These are phyloP conservation scores for Globisporangium solare DNA, from an alignment of 352 stramenopile species.

Conservation along the genomic window DNA sequence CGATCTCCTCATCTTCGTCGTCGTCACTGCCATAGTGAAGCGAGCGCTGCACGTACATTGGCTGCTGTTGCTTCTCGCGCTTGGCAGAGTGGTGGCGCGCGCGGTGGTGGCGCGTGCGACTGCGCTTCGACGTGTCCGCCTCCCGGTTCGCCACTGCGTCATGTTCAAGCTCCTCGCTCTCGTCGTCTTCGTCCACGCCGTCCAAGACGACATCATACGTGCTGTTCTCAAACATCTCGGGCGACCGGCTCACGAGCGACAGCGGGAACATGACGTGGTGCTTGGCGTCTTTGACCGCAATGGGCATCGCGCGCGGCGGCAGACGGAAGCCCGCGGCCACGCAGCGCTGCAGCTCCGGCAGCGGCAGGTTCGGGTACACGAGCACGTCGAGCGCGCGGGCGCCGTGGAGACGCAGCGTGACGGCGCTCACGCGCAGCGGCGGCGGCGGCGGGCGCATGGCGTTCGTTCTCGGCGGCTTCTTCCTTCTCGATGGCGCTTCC, in stretches of 20 bases:
- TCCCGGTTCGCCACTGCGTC: not conserved
- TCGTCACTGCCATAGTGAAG: slow-evolving; percentile 11
- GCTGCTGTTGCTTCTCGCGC: slow-evolving; percentile 3
- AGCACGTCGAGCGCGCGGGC: slow-evolving; percentile 30
- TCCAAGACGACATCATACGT: slow-evolving; percentile 38
- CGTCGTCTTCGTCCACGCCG: slow-evolving; percentile 13
- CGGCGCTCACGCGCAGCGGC: slow-evolving; percentile 24
- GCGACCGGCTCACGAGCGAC: slow-evolving; percentile 54
- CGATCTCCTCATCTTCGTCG: slow-evolving; percentile 8
- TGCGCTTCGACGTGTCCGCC: slow-evolving; percentile 1
- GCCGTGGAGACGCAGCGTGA: slow-evolving; percentile 29
- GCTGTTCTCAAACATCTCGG: slow-evolving; percentile 44
- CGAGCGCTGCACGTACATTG: slow-evolving; percentile 8
- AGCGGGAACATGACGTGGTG: slow-evolving; percentile 57
- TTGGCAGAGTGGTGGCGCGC: not conserved
- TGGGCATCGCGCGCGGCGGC: slow-evolving; percentile 3
- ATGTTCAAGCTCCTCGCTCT: not conserved
- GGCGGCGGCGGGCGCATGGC: slow-evolving; percentile 5
- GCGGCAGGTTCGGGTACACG: slow-evolving; percentile 26
- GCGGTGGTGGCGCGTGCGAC: slow-evolving; percentile 1
- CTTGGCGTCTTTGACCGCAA: slow-evolving; percentile 26
- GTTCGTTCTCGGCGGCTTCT: not conserved
- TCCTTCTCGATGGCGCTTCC: slow-evolving; percentile 7
- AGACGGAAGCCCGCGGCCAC: slow-evolving; percentile 39
- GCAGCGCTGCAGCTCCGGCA: slow-evolving; percentile 52